phyloP scores from a whole-genome alignment of 371 early-diverging fungal genomes.

The Phascolomyces articulosus region DNA sequence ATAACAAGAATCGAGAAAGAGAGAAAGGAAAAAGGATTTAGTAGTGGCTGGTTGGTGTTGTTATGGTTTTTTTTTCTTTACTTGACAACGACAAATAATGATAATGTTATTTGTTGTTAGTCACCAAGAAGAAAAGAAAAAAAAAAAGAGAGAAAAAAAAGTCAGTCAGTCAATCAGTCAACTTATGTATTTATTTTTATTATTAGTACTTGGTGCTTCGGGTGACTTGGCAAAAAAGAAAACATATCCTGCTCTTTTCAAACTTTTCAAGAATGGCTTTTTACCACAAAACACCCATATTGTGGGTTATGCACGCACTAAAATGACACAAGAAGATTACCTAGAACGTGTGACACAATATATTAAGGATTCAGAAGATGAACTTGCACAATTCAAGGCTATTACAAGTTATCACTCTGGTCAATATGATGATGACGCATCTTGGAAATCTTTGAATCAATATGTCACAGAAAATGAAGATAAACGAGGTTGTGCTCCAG shows the following conservation, averaged over 20 bases:
- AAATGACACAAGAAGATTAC: constrained; percentile 83
- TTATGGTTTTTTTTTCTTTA: too few species aligned
- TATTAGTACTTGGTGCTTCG: constrained; percentile 82
- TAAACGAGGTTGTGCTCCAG: constrained; percentile 22
- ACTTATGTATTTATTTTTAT: neutral
- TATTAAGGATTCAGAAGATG: constrained; percentile 58
- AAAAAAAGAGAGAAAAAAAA: neutral
- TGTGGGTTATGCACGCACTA: constrained; percentile 95
- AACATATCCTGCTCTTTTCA: constrained; percentile 96
- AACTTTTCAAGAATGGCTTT: constrained; percentile 75
- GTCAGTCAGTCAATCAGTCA: too few species aligned
- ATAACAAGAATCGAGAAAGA: too few species aligned
- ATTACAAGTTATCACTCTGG: constrained; percentile 87
- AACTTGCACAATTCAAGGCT: constrained; percentile 73
- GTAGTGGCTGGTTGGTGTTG: too few species aligned
- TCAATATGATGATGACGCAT: constrained; percentile 83
- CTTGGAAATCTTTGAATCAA: constrained; percentile 69
- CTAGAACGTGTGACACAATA: constrained; percentile 75
- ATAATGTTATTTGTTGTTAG: too few species aligned
- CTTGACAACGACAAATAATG: too few species aligned
- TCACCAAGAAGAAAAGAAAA: neutral
- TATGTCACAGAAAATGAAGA: constrained; percentile 59
- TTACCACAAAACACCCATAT: constrained; percentile 82
- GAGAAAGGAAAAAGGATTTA: too few species aligned
- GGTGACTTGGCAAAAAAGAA: constrained; percentile 97